phyloP scores from a whole-genome alignment of 306 rosid genomes.

The Arachis stenosperma region DNA sequence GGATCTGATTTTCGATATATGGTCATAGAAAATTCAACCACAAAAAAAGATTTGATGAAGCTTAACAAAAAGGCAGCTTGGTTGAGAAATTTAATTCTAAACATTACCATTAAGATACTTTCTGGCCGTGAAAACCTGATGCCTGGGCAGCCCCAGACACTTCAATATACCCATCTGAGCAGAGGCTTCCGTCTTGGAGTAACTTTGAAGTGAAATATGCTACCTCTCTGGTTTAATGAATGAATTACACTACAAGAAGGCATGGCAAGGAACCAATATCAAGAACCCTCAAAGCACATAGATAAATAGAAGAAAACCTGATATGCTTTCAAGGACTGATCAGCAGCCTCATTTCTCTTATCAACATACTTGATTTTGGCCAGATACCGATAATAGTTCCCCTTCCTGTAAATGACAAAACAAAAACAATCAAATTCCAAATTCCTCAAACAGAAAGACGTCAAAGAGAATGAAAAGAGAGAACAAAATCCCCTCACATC shows the following conservation, averaged over 20 bases:
- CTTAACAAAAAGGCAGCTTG: neutral
- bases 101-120: constrained; percentile 59
- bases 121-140: constrained; percentile 31
- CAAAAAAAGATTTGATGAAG: neutral
- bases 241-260: constrained; percentile 5
- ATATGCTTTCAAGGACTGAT: constrained; percentile 62
- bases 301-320: constrained; percentile 48
- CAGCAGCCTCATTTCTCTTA: constrained; percentile 65
- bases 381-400: constrained; percentile 62
- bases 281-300: constrained; percentile 19
- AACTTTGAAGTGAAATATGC: constrained; percentile 21
- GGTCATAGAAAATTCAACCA: constrained; percentile 8
- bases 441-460: neutral
- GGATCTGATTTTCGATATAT: neutral
- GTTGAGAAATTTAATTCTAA: neutral
- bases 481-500: constrained; percentile 42
- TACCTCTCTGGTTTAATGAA: constrained; percentile 10
- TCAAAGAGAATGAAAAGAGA: neutral
- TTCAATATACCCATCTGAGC: constrained; percentile 55
- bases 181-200: constrained; percentile 26
- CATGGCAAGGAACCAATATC: constrained; percentile 1
- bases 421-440: constrained; percentile 20
- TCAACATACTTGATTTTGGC: constrained; percentile 53
- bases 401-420: constrained; percentile 50
- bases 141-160: constrained; percentile 40